Evolutionary conservation across 73 alveolate genomes (phyloP), one percentile per base, ranked within the genome.

Genomic region (Blepharisma stoltei): DNA sequence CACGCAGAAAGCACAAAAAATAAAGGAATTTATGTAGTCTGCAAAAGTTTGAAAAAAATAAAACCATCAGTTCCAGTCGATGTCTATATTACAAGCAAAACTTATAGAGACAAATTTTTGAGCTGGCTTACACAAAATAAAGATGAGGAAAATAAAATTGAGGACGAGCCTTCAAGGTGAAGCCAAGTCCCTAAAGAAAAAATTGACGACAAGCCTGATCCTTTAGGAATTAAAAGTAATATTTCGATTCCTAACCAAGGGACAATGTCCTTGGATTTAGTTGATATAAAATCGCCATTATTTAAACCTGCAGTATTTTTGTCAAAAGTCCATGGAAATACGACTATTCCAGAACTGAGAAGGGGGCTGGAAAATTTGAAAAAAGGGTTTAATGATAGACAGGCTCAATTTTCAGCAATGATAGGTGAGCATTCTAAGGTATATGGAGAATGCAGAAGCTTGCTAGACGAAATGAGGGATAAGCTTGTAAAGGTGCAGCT

Each of bases 321-420:
- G 46, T n/a, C 38, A 60, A 60, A 25, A 25, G 48, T n/a, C 23
- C 73, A 60, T 60, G 73, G 73, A 25, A 60, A 8, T 60, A 25
- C 23, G 2, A 60, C 14, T 38, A n/a, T 38, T 20, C 18, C 45
- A 60, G 73, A 60, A 2, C 46, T 60, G 49, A n/a, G 46, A 14
- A 60, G 46, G 46, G 73, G 46, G 0, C 37, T 18, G 14, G 73
- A 60, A 60, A 60, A 60, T 25, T 25, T 60, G 46, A n/a, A 47
- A 5, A 60, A 25, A 60, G 23, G n/a, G 38, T 9, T 20, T 14
- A 60, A n/a, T 20, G 46, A 20, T n/a, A 60, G 23, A 5, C 73
- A 60, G 23, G 5, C 14, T 60, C n/a, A 8, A 9, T 14, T 60
- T n/a, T n/a, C 73, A 25, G 23, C 14, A 25, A 60, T 25, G n/a